Conservation (phyloP, 345 rosid species). For the Erysimum cheiranthoides region DNA sequence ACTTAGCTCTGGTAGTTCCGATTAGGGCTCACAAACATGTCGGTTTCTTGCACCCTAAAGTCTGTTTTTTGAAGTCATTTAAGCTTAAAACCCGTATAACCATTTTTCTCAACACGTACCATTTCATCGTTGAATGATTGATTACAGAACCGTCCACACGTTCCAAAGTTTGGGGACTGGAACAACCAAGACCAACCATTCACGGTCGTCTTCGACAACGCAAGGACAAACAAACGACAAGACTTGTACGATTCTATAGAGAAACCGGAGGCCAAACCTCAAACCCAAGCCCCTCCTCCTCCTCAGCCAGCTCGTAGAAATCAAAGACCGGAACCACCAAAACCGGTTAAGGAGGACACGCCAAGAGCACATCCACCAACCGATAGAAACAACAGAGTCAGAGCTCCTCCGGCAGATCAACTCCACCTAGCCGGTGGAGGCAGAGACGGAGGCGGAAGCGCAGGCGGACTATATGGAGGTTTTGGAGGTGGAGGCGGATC, state of each 20-base stretch:
- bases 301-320: constrained; percentile 37
- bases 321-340: constrained; percentile 36
- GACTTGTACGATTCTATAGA: constrained; percentile 40
- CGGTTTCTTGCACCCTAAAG: constrained; percentile 25
- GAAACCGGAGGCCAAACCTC: constrained; percentile 27
- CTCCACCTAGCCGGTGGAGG: constrained; percentile 36
- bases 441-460: neutral
- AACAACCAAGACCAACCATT: constrained; percentile 44
- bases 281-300: constrained; percentile 31
- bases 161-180: constrained; percentile 51
- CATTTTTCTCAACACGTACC: neutral
- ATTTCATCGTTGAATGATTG: neutral
- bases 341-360: constrained; percentile 1
- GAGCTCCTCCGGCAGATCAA: constrained; percentile 56
- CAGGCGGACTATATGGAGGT: constrained; percentile 33
- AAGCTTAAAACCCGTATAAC: neutral
- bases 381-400: constrained; percentile 56
- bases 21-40: neutral
- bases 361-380: constrained; percentile 43
- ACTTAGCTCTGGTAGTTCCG: constrained; percentile 28
- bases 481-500: constrained; percentile 36
- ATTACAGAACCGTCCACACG: constrained; percentile 46
- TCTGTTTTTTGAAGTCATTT: neutral
- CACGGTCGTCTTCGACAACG: constrained; percentile 47
- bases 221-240: constrained; percentile 39